phyloP scores from a whole-genome alignment of 2,329 filamentous ascomycete genomes.

The Triangularia setosa region DNA sequence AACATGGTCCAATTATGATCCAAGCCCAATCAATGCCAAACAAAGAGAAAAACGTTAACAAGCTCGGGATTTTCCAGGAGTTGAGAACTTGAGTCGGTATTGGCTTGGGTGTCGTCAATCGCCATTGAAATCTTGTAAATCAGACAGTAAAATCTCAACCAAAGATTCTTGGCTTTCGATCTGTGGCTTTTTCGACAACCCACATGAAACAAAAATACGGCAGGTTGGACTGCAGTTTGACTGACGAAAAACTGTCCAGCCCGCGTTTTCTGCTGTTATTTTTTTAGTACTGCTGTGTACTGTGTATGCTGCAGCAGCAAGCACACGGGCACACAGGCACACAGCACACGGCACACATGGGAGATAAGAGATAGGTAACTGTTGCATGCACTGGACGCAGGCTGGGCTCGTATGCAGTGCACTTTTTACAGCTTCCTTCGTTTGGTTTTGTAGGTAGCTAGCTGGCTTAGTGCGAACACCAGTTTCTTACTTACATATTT shows the following conservation, averaged over 20 bases:
- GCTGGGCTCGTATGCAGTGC: not conserved
- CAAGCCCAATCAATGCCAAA: not conserved
- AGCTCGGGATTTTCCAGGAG: not conserved
- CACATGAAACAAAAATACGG: too few relatives aligned
- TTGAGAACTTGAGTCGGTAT: not conserved
- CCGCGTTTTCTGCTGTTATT: not conserved
- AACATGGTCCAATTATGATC: not conserved
- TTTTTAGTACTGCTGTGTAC: not conserved
- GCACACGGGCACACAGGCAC: too few relatives aligned
- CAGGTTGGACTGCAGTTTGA: not conserved
- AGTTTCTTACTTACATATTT: not conserved
- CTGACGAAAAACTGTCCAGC: not conserved
- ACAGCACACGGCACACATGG: not conserved
- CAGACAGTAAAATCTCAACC: not conserved
- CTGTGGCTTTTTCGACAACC: not conserved
- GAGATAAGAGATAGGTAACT: not conserved
- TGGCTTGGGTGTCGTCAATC: too few relatives aligned
- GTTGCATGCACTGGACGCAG: not conserved
- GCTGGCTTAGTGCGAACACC: not conserved
- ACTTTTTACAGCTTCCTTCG: not conserved
- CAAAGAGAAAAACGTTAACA: not conserved
- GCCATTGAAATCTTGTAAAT: not conserved
- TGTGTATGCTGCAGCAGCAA: not conserved
- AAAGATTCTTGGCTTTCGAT: not conserved
- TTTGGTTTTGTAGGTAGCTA: not conserved